phyloP scores from a whole-genome alignment of 495 filamentous ascomycete species.

The Polyplosphaeria fusca region DNA sequence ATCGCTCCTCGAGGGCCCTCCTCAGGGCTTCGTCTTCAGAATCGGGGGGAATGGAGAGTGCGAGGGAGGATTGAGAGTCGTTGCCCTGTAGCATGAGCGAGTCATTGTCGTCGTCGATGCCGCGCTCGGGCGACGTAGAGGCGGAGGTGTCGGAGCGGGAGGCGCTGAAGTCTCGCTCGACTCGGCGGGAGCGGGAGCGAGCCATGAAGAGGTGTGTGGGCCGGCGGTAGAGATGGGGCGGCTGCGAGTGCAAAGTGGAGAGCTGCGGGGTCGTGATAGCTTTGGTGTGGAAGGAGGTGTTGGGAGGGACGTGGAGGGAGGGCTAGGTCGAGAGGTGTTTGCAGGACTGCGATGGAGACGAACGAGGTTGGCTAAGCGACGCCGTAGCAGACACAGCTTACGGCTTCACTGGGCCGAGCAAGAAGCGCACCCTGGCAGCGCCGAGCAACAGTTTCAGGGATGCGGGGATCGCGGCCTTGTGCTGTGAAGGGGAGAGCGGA shows the following conservation, averaged over 20 bases:
- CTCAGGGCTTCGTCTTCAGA: slow-evolving; percentile 57
- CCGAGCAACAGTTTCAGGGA: background rate
- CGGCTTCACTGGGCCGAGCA: background rate
- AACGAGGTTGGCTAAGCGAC: background rate
- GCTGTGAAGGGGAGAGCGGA: background rate
- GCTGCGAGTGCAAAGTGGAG: slow-evolving; percentile 1
- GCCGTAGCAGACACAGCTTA: background rate
- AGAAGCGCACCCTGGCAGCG: background rate
- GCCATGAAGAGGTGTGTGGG: slow-evolving; percentile 10
- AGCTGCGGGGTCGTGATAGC: no score
- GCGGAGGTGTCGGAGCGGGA: slow-evolving; percentile 60
- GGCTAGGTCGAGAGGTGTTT: background rate
- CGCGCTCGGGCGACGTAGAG: slow-evolving; percentile 69
- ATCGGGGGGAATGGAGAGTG: slow-evolving; percentile 41
- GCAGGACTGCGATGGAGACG: background rate
- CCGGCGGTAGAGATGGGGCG: background rate
- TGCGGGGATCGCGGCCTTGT: background rate
- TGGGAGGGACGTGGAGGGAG: background rate
- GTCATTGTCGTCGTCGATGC: slow-evolving; percentile 69
- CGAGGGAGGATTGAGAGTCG: slow-evolving; percentile 87
- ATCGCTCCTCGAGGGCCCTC: slow-evolving; percentile 65
- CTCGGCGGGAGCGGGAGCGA: slow-evolving; percentile 35
- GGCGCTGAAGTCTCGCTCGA: slow-evolving; percentile 32
- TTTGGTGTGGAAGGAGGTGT: no score
- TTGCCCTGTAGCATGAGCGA: slow-evolving; percentile 81